Evolutionary conservation across 2,329 filamentous ascomycete species (phyloP).

Genomic region (Beauveria sp.): DNA sequence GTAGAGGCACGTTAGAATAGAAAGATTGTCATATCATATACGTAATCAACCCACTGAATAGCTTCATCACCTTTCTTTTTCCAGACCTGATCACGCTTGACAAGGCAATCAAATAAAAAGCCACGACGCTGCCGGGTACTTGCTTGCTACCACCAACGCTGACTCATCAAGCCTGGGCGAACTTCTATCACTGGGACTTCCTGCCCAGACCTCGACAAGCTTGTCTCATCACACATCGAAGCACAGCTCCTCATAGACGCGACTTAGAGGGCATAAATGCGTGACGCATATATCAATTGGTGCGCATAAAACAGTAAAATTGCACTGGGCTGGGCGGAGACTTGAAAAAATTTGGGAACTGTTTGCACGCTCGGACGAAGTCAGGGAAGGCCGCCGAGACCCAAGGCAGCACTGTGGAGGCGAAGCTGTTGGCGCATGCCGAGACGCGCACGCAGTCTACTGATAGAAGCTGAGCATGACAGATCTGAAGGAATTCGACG

Average conservation of each 20-base stretch:
- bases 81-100: not conserved
- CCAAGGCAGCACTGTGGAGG: not conserved
- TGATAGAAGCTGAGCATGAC: conserved; percentile 17
- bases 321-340: not conserved
- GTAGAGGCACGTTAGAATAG: no score
- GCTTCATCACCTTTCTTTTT: not conserved
- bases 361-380: not conserved
- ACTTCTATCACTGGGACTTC: not conserved
- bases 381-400: not conserved
- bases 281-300: not conserved
- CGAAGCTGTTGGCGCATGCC: not conserved
- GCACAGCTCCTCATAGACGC: conserved; percentile 3
- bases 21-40: no score
- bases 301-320: conserved; percentile 2
- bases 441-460: not conserved
- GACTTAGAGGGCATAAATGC: not conserved
- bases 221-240: not conserved
- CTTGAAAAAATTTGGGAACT: not conserved
- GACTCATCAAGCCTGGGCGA: conserved; percentile 4
- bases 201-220: not conserved
- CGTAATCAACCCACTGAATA: no score
- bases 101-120: not conserved
- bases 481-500: conserved; percentile 32
- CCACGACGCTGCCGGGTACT: not conserved
- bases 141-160: conserved; percentile 6